These are phyloP conservation scores for Yamadazyma phyllophila DNA, from an alignment of 805 yeast genomes.

Conservation along the genomic window DNA sequence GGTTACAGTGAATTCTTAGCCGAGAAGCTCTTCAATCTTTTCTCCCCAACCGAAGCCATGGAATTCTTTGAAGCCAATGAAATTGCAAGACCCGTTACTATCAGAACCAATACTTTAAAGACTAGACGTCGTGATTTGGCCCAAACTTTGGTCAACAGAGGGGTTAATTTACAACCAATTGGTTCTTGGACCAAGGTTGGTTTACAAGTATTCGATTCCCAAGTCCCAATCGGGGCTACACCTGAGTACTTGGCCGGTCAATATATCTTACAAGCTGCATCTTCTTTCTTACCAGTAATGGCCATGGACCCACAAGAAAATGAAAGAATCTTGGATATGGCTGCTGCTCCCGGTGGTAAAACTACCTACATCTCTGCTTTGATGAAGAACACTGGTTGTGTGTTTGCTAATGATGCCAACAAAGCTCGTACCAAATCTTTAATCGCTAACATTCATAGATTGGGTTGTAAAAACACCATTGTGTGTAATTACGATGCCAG, in stretches of 20 bases:
- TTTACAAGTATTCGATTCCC: slow-evolving; percentile 93
- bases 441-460: slow-evolving; percentile 95
- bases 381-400: slow-evolving; percentile 97
- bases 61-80: slow-evolving; percentile 99
- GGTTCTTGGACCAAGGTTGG: slow-evolving; percentile 99
- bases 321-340: slow-evolving; percentile 96
- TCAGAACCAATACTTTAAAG: slow-evolving; percentile 94
- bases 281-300: slow-evolving; percentile 96
- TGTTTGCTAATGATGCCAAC: slow-evolving; percentile 96
- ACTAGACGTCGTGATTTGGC: slow-evolving; percentile 96
- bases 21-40: slow-evolving; percentile 86
- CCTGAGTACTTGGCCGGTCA: slow-evolving; percentile 99
- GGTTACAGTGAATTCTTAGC: slow-evolving; percentile 92
- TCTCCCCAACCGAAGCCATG: slow-evolving; percentile 93
- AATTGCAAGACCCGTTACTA: slow-evolving; percentile 92
- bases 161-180: slow-evolving; percentile 95
- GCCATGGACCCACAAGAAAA: slow-evolving; percentile 96
- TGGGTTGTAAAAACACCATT: slow-evolving; percentile 94
- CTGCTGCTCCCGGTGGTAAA: slow-evolving; percentile 99
- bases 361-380: slow-evolving; percentile 92
- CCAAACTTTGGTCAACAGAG: slow-evolving; percentile 90
- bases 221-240: slow-evolving; percentile 99
- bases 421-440: slow-evolving; percentile 94
- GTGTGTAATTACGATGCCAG: slow-evolving; percentile 98
- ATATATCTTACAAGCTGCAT: slow-evolving; percentile 96